These are phyloP conservation scores for Paramecium primaurelia DNA, from an alignment of 73 alveolate genomes.

Conservation along the genomic window DNA sequence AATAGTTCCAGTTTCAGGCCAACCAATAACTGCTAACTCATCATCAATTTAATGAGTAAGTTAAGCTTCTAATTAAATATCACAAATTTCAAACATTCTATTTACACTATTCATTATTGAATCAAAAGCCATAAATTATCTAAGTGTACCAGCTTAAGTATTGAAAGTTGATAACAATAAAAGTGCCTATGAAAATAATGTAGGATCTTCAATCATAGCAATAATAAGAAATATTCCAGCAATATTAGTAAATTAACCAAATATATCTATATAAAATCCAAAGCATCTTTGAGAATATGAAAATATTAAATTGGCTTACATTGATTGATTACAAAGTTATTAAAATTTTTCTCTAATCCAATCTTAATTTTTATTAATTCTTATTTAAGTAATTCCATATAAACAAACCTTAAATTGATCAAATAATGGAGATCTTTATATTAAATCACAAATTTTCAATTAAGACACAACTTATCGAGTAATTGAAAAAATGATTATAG, in stretches of 20 bases:
- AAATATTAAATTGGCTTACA: constrained; percentile 4
- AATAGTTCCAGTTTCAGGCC: not conserved
- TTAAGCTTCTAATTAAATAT: constrained; percentile 20
- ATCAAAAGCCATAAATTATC: constrained; percentile 47
- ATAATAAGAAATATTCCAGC: not conserved
- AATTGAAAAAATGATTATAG: not conserved
- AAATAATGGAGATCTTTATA: constrained; percentile 46
- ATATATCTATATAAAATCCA: constrained; percentile 26
- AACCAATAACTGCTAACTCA: not conserved
- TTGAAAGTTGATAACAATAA: not conserved
- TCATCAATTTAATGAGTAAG: not conserved
- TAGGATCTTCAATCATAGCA: constrained; percentile 2
- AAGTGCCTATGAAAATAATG: not conserved
- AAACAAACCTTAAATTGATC: constrained; percentile 2
- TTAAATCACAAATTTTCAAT: constrained; percentile 10
- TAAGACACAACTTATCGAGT: not conserved
- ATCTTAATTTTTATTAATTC: not conserved
- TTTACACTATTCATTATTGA: constrained; percentile 43
- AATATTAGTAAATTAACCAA: not conserved
- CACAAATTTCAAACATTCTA: constrained; percentile 36
- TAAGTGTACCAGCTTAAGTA: constrained; percentile 40
- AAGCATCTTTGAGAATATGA: not conserved
- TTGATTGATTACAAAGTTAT: not conserved
- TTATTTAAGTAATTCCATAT: constrained; percentile 54
- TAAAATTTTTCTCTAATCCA: not conserved